Evolutionary conservation across 139 green algal genomes (phyloP).

Genomic region (Chara braunii): DNA sequence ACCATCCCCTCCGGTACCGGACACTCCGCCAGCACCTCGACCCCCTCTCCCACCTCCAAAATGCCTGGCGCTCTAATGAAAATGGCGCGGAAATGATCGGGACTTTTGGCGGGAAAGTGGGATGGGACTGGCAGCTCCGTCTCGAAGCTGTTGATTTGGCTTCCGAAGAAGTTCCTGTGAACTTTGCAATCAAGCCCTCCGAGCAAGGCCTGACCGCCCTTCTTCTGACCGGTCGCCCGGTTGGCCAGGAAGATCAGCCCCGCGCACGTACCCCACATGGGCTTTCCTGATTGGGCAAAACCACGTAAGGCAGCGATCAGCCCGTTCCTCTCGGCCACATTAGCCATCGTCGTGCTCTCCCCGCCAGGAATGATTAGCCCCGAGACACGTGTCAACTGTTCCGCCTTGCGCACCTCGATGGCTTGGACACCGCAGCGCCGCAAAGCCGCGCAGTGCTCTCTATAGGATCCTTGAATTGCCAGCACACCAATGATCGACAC

Average conservation of each 20-base stretch:
- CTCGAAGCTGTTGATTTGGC: constrained; percentile 95
- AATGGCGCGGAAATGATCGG: constrained; percentile 69
- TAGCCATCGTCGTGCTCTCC: constrained; percentile 45
- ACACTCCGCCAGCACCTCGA: constrained; percentile 65
- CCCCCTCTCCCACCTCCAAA: constrained; percentile 56
- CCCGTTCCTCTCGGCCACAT: constrained; percentile 20
- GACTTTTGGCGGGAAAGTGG: too few relatives aligned
- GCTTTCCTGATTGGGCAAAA: constrained; percentile 28
- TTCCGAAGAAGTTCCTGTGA: constrained; percentile 95
- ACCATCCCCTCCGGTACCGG: background rate
- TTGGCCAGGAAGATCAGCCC: constrained; percentile 97
- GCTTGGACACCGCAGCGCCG: constrained; percentile 6
- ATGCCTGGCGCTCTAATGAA: constrained; percentile 95
- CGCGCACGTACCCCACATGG: constrained; percentile 96
- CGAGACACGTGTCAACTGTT: constrained; percentile 13
- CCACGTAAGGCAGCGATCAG: constrained; percentile 16
- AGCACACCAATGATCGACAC: constrained; percentile 23
- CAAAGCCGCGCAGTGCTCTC: constrained; percentile 15
- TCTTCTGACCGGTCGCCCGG: constrained; percentile 62
- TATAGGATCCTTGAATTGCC: constrained; percentile 28
- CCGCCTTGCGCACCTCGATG: constrained; percentile 32
- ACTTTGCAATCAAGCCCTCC: constrained; percentile 87
- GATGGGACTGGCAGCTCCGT: constrained; percentile 61
- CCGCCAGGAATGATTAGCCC: constrained; percentile 42
- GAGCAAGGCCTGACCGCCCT: constrained; percentile 85